phyloP scores from a whole-genome alignment of 768 basidiomycete genomes.

The Tulasnella sp. region DNA sequence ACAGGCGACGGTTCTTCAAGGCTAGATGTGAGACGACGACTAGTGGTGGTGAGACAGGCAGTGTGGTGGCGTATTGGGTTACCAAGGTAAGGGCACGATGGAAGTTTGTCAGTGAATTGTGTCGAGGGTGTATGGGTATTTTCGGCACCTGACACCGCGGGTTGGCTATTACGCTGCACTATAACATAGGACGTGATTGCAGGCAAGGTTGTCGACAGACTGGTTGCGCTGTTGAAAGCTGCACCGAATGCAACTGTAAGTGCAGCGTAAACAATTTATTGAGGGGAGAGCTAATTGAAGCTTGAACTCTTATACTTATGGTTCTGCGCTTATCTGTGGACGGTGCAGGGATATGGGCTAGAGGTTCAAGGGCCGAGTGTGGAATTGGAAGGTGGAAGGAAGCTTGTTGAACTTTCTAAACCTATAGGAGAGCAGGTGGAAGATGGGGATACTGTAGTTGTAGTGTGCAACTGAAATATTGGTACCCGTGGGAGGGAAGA shows the following conservation, averaged over 20 bases:
- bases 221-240: background rate
- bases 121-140: background rate
- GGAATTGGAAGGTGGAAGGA: background rate
- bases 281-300: background rate
- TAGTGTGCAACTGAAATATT: constrained; percentile 3
- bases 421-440: constrained; percentile 11
- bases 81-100: constrained; percentile 46
- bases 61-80: constrained; percentile 55
- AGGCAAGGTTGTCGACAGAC: background rate
- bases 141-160: background rate
- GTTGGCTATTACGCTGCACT: background rate
- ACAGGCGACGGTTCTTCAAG: constrained; percentile 53
- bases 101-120: background rate
- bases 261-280: background rate
- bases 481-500: background rate
- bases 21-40: constrained; percentile 33
- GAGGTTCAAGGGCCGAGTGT: background rate
- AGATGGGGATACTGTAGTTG: constrained; percentile 6
- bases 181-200: background rate
- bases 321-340: background rate
- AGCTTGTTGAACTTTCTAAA: background rate
- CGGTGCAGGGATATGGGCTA: background rate
- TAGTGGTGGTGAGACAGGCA: constrained; percentile 25
- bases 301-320: background rate
- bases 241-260: background rate